A percentile compares a stretch with the other conserved stretches of the same genome.
phyloP scores from a whole-genome alignment of 1,139 yeast species.

The Petasospora fabianii region DNA sequence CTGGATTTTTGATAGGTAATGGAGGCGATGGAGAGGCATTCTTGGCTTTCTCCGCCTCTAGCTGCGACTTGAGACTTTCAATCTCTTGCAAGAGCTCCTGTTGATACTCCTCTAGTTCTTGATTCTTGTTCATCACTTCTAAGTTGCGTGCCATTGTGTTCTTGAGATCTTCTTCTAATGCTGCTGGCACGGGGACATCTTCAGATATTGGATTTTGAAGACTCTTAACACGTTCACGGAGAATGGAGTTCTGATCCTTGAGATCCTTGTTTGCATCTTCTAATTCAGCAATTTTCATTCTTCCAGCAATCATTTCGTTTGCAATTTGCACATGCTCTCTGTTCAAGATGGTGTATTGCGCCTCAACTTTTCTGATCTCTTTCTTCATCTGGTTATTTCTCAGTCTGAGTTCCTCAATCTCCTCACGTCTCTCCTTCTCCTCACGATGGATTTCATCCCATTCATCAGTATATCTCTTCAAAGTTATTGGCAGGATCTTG shows the following conservation, averaged over 20 bases:
- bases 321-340: slow-evolving; percentile 78
- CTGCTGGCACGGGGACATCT: slow-evolving; percentile 31
- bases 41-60: slow-evolving; percentile 8
- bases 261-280: slow-evolving; percentile 61
- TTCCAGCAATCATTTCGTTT: slow-evolving; percentile 65
- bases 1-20: slow-evolving; percentile 7
- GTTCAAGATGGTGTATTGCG: slow-evolving; percentile 63
- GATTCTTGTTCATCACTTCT: slow-evolving; percentile 53
- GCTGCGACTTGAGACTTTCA: slow-evolving; percentile 23
- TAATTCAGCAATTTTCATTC: slow-evolving; percentile 61
- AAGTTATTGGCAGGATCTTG: slow-evolving; percentile 65
- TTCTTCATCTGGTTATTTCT: slow-evolving; percentile 71
- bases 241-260: slow-evolving; percentile 42
- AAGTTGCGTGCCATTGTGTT: slow-evolving; percentile 56
- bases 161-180: slow-evolving; percentile 41
- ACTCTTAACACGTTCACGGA: slow-evolving; percentile 30
- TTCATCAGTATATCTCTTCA: slow-evolving; percentile 68
- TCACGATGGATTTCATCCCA: slow-evolving; percentile 66
- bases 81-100: slow-evolving; percentile 29
- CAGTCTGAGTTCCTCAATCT: slow-evolving; percentile 59
- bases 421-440: slow-evolving; percentile 66
- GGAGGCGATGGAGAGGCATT: neutral
- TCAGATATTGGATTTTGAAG: slow-evolving; percentile 31
- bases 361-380: slow-evolving; percentile 72
- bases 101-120: slow-evolving; percentile 47